A percentile compares a stretch with the other conserved stretches of the same genome.
phyloP scores from a whole-genome alignment of 108 stramenopile genomes.

The Chaetoceros muelleri region DNA sequence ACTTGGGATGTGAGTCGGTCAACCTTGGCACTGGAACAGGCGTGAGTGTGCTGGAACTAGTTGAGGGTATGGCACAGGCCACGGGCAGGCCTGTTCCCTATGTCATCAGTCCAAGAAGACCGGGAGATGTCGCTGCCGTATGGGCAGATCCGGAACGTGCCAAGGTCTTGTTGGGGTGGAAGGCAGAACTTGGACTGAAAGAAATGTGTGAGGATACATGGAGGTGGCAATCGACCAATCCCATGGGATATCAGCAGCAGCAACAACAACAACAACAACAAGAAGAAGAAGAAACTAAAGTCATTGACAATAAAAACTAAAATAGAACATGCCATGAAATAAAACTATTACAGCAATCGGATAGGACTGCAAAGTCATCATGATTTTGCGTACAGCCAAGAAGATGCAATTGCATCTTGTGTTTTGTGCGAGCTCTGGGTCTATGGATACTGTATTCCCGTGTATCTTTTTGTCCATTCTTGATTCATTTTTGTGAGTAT shows the following conservation, averaged over 20 bases:
- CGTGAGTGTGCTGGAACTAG: conserved; percentile 89
- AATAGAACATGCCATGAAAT: too few relatives aligned
- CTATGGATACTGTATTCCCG: too few relatives aligned
- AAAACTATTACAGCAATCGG: too few relatives aligned
- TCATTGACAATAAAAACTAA: too few relatives aligned
- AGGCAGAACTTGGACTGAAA: conserved; percentile 72
- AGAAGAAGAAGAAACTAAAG: neutral
- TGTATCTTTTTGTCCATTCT: too few relatives aligned
- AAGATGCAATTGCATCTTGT: too few relatives aligned
- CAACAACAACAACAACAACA: conserved; percentile 16
- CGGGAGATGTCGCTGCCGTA: conserved; percentile 89
- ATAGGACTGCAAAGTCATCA: too few relatives aligned
- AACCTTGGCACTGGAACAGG: conserved; percentile 96
- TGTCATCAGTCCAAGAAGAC: conserved; percentile 76
- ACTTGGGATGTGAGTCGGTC: conserved; percentile 73
- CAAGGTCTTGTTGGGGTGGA: conserved; percentile 76
- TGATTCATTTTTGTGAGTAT: too few relatives aligned
- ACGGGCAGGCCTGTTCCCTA: conserved; percentile 84
- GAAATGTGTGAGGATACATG: conserved; percentile 97
- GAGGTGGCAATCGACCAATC: conserved; percentile 96
- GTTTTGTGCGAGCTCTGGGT: too few relatives aligned
- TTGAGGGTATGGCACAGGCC: conserved; percentile 86
- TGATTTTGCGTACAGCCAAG: too few relatives aligned
- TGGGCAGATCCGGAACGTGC: conserved; percentile 90
- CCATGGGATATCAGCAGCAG: conserved; percentile 76